These are phyloP conservation scores for Elongisporangium undulatum DNA, from an alignment of 352 stramenopile genomes.

Conservation along the genomic window DNA sequence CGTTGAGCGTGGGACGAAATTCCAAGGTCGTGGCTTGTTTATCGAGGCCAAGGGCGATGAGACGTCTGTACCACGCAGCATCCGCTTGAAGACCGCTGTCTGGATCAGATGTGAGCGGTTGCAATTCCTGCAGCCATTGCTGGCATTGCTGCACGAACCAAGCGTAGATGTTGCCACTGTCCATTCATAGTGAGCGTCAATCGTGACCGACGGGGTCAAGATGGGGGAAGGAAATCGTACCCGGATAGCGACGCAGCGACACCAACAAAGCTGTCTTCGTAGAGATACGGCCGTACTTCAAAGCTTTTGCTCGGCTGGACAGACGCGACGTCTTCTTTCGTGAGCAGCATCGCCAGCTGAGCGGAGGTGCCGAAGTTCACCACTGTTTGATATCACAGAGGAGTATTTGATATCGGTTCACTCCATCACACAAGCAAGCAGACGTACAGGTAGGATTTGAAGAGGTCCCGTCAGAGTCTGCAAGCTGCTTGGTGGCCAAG, in stretches of 20 bases:
- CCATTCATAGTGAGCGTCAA: conserved; percentile 1
- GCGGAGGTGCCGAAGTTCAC: conserved; percentile 82
- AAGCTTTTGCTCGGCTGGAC: conserved; percentile 32
- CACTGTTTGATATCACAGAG: conserved; percentile 25
- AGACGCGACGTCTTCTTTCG: conserved; percentile 22
- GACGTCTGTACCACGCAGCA: conserved; percentile 33
- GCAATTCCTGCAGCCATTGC: conserved; percentile 48
- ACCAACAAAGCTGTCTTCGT: conserved; percentile 43
- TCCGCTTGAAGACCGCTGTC: conserved; percentile 15
- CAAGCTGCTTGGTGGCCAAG: conserved; percentile 28
- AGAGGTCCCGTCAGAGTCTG: conserved; percentile 14
- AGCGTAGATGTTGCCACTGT: conserved; percentile 65
- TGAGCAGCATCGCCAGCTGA: conserved; percentile 67
- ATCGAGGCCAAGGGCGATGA: conserved; percentile 51
- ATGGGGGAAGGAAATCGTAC: conserved; percentile 22
- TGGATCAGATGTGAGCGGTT: conserved; percentile 3
- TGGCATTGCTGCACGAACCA: conserved; percentile 60
- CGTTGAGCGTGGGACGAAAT: conserved; percentile 64
- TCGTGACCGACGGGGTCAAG: background rate
- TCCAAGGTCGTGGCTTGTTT: conserved; percentile 42
- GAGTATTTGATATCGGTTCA: background rate
- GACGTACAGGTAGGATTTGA: conserved; percentile 40
- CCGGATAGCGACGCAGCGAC: conserved; percentile 75
- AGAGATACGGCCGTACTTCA: conserved; percentile 71
- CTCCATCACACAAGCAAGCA: conserved; percentile 2